These are phyloP conservation scores for Tricholoma furcatifolium DNA, from an alignment of 768 basidiomycete species.

Conservation along the genomic window DNA sequence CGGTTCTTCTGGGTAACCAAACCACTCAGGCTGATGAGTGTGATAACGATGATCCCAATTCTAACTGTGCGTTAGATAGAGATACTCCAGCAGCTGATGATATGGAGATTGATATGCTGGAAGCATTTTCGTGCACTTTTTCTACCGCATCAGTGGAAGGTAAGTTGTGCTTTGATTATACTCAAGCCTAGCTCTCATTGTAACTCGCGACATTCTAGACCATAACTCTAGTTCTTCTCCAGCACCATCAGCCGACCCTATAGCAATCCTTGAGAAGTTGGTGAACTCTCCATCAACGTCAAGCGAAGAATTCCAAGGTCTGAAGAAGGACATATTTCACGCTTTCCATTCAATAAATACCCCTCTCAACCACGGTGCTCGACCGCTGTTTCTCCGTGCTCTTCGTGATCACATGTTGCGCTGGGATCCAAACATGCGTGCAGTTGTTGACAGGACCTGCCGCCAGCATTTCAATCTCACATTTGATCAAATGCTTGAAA, in stretches of 20 bases:
- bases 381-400: constrained; percentile 17
- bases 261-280: not conserved
- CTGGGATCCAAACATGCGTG: constrained; percentile 20
- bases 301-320: constrained; percentile 8
- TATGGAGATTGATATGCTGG: constrained; percentile 1
- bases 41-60: not conserved
- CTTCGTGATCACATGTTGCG: constrained; percentile 23
- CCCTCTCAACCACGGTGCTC: constrained; percentile 16
- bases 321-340: constrained; percentile 24
- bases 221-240: not conserved
- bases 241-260: not conserved
- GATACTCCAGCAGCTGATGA: too few species aligned
- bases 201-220: not conserved
- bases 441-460: constrained; percentile 17
- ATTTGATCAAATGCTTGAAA: constrained; percentile 21
- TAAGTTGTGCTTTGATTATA: not conserved
- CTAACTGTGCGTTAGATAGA: not conserved
- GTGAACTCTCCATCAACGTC: not conserved
- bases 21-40: not conserved
- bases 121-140: not conserved
- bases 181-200: not conserved
- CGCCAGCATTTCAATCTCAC: not conserved
- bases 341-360: constrained; percentile 14
- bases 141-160: not conserved
- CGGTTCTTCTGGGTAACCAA: too few species aligned